phyloP scores from a whole-genome alignment of 768 basidiomycete species.

The Macrolepiota dolichaula region DNA sequence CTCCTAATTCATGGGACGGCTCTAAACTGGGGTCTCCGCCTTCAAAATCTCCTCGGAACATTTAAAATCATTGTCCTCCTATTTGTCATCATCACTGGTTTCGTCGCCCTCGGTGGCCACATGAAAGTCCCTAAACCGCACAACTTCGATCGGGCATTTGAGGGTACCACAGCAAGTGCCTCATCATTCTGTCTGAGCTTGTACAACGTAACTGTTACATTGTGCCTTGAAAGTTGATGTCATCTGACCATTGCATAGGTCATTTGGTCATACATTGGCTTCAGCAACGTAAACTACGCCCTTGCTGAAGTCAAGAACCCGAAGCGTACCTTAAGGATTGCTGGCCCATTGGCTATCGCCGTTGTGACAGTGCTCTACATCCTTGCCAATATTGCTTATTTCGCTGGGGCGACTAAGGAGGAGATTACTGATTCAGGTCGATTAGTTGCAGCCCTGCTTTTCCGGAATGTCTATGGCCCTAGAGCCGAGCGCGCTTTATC shows the following conservation, averaged over 20 bases:
- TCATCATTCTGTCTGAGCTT: slow-evolving; percentile 53
- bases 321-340: slow-evolving; percentile 53
- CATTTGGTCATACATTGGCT: slow-evolving; percentile 52
- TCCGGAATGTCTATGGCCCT: slow-evolving; percentile 60
- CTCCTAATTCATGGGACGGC: slow-evolving; percentile 38
- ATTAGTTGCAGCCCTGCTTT: slow-evolving; percentile 62
- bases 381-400: slow-evolving; percentile 62
- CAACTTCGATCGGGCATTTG: slow-evolving; percentile 31
- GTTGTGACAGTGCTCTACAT: slow-evolving; percentile 55
- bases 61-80: slow-evolving; percentile 51
- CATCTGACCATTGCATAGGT: slow-evolving; percentile 29
- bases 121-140: slow-evolving; percentile 28
- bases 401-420: slow-evolving; percentile 58
- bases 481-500: slow-evolving; percentile 39
- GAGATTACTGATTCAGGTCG: slow-evolving; percentile 57
- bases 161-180: slow-evolving; percentile 42
- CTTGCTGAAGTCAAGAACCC: slow-evolving; percentile 63
- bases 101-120: slow-evolving; percentile 38
- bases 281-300: slow-evolving; percentile 65
- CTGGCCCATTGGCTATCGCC: slow-evolving; percentile 57
- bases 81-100: slow-evolving; percentile 47
- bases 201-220: slow-evolving; percentile 37
- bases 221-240: not conserved
- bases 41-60: slow-evolving; percentile 57
- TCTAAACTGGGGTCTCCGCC: slow-evolving; percentile 47